Evolutionary conservation across 768 basidiomycete species (phyloP), one percentile per base, ranked within the genome.

Genomic region (Pisolithus orientalis): DNA sequence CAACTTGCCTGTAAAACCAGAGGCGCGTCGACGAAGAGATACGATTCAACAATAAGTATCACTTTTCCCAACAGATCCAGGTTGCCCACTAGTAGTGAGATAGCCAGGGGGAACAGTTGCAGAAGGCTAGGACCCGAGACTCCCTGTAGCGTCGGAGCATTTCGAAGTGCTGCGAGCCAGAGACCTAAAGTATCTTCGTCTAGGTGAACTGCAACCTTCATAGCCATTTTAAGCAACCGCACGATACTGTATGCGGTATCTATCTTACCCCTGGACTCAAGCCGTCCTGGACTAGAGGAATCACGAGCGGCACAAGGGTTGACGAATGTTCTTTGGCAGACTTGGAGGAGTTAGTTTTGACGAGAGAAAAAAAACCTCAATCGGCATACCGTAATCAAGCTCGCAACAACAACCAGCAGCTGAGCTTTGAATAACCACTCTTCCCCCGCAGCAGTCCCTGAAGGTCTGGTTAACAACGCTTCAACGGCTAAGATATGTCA

Each of bases 111-210:
- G 51, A 90, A 80, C 28, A 94, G 71, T 25, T 82, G 79, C 31
- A 82, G 67, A 24, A 93, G 74, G 38, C 73, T 76, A 0, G 78
- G 73, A 1, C 77, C 77, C 48, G 73, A 67, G n/a, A 69, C 59
- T 53, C 69, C 76, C 10, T 77, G 69, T 7, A 90, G 63, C 1
- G 75, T 70, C 1, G 75, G 64, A 1, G 86, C 77, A 60, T 90
- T 88, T 45, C 83, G 76, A 37, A 94, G 69, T 1, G 87, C 79
- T 31, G 78, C 72, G 24, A 77, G 72, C 93, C 92, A 94, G 10
- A 95, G 78, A 39, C 72, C 74, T 44, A 93, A 65, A 0, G 80
- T 87, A 65, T 94, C 92, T 54, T 83, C 81, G 58, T 94, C 91
- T 24, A 95, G 75, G 55, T 86, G 77, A 34, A 77, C 68, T n/a